Evolutionary conservation across 352 stramenopile species (phyloP).

Genomic region (Phytophthora fragariaefolia): DNA sequence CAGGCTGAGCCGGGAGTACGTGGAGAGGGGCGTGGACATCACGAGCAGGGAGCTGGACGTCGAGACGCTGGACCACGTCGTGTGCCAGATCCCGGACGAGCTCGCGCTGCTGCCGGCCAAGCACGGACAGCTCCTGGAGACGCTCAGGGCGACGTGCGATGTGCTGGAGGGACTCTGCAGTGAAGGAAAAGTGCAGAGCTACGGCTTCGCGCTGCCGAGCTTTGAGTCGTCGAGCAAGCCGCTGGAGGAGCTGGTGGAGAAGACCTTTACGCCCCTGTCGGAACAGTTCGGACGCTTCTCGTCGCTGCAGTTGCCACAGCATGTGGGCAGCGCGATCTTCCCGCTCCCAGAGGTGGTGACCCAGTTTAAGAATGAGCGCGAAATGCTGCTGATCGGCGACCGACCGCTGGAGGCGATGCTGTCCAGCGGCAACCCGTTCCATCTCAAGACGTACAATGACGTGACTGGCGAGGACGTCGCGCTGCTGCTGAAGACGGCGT

Average conservation of each 20-base stretch:
- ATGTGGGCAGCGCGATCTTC: constrained; percentile 45
- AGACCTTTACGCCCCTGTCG: constrained; percentile 47
- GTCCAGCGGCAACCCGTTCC: constrained; percentile 71
- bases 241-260: constrained; percentile 55
- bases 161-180: constrained; percentile 48
- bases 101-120: constrained; percentile 30
- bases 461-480: constrained; percentile 71
- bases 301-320: constrained; percentile 67
- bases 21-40: constrained; percentile 57
- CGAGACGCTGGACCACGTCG: constrained; percentile 69
- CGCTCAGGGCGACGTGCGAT: constrained; percentile 42
- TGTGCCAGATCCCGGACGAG: constrained; percentile 68
- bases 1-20: constrained; percentile 45
- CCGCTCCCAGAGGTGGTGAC: constrained; percentile 42
- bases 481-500: constrained; percentile 76
- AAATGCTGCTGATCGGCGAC: constrained; percentile 71
- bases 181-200: constrained; percentile 65
- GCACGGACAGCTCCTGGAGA: constrained; percentile 38
- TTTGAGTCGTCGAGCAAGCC: constrained; percentile 30
- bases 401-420: constrained; percentile 67
- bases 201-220: constrained; percentile 57
- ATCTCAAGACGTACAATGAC: constrained; percentile 49
- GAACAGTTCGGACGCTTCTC: constrained; percentile 56
- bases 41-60: constrained; percentile 60
- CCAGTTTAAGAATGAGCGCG: constrained; percentile 52